Evolutionary conservation across 768 basidiomycete species (phyloP), one percentile per base, ranked within the genome.

Genomic region (Amanita subjunquillea): DNA sequence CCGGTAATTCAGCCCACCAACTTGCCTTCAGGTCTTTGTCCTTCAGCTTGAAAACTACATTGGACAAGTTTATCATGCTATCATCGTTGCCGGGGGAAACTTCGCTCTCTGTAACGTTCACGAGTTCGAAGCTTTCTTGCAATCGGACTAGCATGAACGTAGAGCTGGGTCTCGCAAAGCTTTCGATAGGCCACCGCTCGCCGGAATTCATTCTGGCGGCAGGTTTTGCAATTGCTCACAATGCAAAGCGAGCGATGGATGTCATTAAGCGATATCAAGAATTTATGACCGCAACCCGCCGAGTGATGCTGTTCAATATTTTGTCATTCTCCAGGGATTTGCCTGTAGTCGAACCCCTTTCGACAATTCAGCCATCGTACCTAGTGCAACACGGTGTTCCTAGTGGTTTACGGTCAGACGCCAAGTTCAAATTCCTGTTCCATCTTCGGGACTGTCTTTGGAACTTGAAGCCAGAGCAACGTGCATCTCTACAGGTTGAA

Each of bases 351-450:
- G 87, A 92, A 61, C 86, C 88, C 6, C 71, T 90, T 12, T 91
- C 91, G 20, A 80, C 87, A 30, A 88, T 82, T 29, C 88, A 91
- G 45, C 87, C 89, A 5, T 91, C 90, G 2, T 90, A 80, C 61
- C 74, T 94, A 32, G 79, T 93, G 23, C 89, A 89, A 61, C 78
- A 73, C 42, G 90, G 90, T 4, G 65, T 74, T 7, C 85, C 88
- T 6, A 77, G 85, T 43, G 62, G 72, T 34, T 63, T 91, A 46
- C 85, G 92, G 23, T 77, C 76, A 23, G 83, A 88, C 56, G 67
- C 77, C 0, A 73, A 76, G 1, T 92, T 91, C 73, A 83, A 81
- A 58, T 79, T 94, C 48, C 68, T 94, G 20, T 82, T 87, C 55
- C 84, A 91, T 60, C 73, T 95, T 25, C 83, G 92, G 40, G 77